phyloP scores from a whole-genome alignment of 805 yeast species.

The Lachancea meyersii region DNA sequence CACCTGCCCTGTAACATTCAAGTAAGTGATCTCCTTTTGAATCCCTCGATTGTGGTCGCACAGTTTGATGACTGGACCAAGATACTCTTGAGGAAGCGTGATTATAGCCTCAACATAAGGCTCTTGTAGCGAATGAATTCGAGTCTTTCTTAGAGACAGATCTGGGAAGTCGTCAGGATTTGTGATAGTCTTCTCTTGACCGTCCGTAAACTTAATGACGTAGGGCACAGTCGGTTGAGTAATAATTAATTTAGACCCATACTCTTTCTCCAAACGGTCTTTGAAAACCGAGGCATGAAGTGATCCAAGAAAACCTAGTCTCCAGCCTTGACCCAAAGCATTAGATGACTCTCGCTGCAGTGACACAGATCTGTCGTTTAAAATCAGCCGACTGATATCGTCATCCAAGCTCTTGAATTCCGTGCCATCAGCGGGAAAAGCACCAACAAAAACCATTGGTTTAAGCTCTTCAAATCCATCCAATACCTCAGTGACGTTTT shows the following conservation, averaged over 20 bases:
- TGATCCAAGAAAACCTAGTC: conserved; percentile 90
- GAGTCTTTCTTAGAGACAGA: conserved; percentile 32
- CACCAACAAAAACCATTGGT: conserved; percentile 98
- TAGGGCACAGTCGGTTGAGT: conserved; percentile 97
- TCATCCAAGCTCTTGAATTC: conserved; percentile 88
- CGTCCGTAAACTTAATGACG: conserved; percentile 62
- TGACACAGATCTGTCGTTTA: conserved; percentile 88
- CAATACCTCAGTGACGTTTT: conserved; percentile 58
- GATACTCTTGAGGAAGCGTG: conserved; percentile 84
- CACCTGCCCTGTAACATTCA: conserved; percentile 70
- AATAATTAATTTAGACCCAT: conserved; percentile 84
- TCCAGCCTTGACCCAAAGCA: conserved; percentile 97
- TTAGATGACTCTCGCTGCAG: conserved; percentile 85
- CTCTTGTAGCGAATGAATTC: conserved; percentile 52
- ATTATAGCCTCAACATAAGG: conserved; percentile 88
- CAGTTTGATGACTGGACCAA: conserved; percentile 79
- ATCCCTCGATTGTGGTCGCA: conserved; percentile 81
- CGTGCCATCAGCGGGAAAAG: conserved; percentile 91
- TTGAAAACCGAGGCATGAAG: conserved; percentile 92
- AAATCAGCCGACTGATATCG: conserved; percentile 76
- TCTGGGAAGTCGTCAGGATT: conserved; percentile 95
- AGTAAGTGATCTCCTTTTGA: conserved; percentile 71
- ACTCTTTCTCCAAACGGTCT: conserved; percentile 86
- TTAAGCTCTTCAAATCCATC: conserved; percentile 96
- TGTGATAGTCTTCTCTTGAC: conserved; percentile 57